phyloP scores from a whole-genome alignment of 768 basidiomycete genomes.

The Plicaturopsis crispa region DNA sequence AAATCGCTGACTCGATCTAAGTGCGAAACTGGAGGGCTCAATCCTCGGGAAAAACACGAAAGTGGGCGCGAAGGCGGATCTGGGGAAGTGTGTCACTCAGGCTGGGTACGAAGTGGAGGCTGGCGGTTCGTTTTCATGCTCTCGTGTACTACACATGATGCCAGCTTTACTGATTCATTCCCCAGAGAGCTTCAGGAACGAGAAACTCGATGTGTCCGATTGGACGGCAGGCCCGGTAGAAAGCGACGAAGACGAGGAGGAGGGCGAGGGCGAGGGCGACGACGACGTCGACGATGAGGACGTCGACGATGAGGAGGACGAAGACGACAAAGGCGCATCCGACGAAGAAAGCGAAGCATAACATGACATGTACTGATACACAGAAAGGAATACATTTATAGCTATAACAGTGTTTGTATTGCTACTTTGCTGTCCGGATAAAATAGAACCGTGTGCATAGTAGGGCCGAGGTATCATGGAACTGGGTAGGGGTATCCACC shows the following conservation, averaged over 20 bases:
- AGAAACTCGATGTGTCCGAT: constrained; percentile 49
- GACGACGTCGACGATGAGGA: constrained; percentile 14
- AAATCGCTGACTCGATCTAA: constrained; percentile 16
- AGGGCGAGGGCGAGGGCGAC: constrained; percentile 8
- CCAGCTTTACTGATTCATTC: constrained; percentile 1
- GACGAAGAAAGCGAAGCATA: too few species aligned
- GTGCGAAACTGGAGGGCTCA: constrained; percentile 71
- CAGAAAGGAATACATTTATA: too few species aligned
- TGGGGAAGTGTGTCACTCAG: constrained; percentile 64
- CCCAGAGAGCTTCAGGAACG: constrained; percentile 46
- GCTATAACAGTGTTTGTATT: too few species aligned
- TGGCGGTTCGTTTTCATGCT: constrained; percentile 36
- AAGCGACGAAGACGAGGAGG: constrained; percentile 11
- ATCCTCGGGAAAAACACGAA: constrained; percentile 71
- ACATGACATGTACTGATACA: too few species aligned
- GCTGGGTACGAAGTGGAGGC: constrained; percentile 67
- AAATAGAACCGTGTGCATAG: too few species aligned
- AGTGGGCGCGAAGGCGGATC: constrained; percentile 62
- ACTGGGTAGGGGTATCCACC: too few species aligned
- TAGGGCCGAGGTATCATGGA: too few species aligned
- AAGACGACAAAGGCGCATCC: constrained; percentile 8
- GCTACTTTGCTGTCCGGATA: too few species aligned
- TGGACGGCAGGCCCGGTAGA: constrained; percentile 34
- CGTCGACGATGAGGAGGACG: constrained; percentile 11
- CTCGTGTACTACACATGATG: neutral